phyloP scores from a whole-genome alignment of 345 rosid genomes.

The Acer saccharum region DNA sequence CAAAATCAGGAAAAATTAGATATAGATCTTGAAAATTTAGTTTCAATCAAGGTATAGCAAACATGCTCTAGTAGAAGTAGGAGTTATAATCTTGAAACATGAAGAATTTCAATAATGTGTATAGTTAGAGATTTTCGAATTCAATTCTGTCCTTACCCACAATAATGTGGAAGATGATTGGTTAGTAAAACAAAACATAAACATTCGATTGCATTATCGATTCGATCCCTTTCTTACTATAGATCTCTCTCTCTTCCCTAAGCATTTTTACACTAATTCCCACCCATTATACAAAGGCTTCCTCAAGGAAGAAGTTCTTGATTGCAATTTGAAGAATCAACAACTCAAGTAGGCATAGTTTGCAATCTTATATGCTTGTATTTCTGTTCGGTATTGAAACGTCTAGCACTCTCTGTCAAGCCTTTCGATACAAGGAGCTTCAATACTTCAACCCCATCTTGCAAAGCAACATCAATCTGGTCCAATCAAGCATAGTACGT shows the following conservation, averaged over 20 bases:
- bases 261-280: neutral
- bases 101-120: no score
- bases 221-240: no score
- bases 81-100: no score
- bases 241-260: no score
- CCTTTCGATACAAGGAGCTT: constrained; percentile 71
- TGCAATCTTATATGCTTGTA: constrained; percentile 78
- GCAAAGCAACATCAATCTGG: constrained; percentile 74
- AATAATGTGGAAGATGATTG: neutral
- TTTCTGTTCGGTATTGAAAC: constrained; percentile 75
- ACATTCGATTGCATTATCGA: no score
- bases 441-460: constrained; percentile 67
- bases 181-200: neutral
- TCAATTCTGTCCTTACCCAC: no score
- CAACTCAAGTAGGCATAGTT: constrained; percentile 41
- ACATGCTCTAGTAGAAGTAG: no score
- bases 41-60: no score
- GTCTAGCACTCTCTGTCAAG: constrained; percentile 64
- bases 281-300: neutral
- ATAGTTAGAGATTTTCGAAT: no score
- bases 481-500: constrained; percentile 9
- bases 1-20: no score
- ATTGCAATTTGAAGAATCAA: neutral
- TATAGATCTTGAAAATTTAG: no score
- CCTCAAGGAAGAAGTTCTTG: neutral